Evolutionary conservation across 192 early-diverging fungal species (phyloP), one percentile per base, ranked within the genome.

Genomic region (Gamsiella multidivaricata): DNA sequence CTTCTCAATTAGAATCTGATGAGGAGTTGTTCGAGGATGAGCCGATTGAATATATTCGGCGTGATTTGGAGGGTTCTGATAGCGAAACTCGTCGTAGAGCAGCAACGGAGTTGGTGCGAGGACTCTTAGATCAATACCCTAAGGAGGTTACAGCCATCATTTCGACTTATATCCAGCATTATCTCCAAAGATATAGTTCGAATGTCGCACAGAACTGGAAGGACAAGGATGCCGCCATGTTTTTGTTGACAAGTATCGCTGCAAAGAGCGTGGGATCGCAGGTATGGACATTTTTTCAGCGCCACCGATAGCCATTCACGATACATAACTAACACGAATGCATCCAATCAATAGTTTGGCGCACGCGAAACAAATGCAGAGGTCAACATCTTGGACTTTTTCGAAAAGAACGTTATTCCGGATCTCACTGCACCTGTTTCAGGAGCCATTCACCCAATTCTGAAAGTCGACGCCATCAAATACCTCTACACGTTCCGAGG

Each of bases 1-100:
- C n/a, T n/a, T 12, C 36, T 62, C 18, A 3, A 17, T 41, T 64
- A 82, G 91, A 88, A 54, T 80, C 84, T 28, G 98, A 99, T 66
- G 94, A 95, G 82, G 97, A 98, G 70, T 80, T 96, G 68, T 98
- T 98, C 83, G 94, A 98, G 66, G 96, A 98, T 67, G 97, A 98
- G 56, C 95, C 96, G 28, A 92, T 98, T 73, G 96, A 97, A 58
- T 98, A 92, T 71, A 94, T 98, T 72, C 84, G 96, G 41, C 84
- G 93, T 49, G 97, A 98, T 81, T 62, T 98, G 11, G 97, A 98
- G 73, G 95, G 96, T 32, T 91, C 91, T 18, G 95, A 97, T 52
- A 91, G 84, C 20, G 96, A 96, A 58, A 97, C 96, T 18, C 92
- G 98, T n/a, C 89, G 97, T 56, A 87, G 93, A 61, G 92, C 96